Evolutionary conservation across 768 basidiomycete genomes (phyloP), one percentile per base, ranked within the genome.

Genomic region (Tulasnella sp.): DNA sequence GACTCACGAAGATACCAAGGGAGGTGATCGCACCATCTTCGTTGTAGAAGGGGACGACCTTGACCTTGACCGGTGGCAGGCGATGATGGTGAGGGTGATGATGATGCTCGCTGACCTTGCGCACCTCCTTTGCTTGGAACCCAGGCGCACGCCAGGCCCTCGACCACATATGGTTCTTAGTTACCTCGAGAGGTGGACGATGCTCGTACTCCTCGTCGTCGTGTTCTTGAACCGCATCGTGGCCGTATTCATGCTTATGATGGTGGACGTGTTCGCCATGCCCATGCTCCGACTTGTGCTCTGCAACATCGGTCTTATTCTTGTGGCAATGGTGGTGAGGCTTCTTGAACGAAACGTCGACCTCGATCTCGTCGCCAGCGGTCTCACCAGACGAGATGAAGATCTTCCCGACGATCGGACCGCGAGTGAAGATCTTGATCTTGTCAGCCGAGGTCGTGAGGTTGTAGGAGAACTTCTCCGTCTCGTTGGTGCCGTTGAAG

Each of bases 331-430:
- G 5, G 27, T 48, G 46, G n/a, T 21, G 19, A 21, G 5, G 46
- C n/a, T 48, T 48, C 46, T n/a, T 48, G 46, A 48, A 48, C 7
- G 7, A 5, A 29, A 59, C 19, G 31, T 59, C 57, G 46, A 59
- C 48, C 21, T 59, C 57, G 22, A 59, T 51, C 31, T 59, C 57
- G 19, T 59, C 57, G 19, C 57, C 57, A 12, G 57, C 46, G 5
- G 57, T 59, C n/a, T 44, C 56, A 49, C 56, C 56, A 49, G 56
- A 46, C 19, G 22, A 41, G 12, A 58, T 9, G 1, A 43, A 51
- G 11, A 58, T 38, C 25, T 58, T 58, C 24, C 56, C 56, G 38
- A 49, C 27, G 29, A 58, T 58, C 2, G 56, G 56, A 30, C 56
- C 56, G 17, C 56, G 43, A n/a, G 56, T 30, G 29, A 58, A 49